Percentiles rank a stretch among this genome's conserved stretches.
Evolutionary conservation across 2,329 filamentous ascomycete species (phyloP).

Genomic region (Curvularia eragrostidis): DNA sequence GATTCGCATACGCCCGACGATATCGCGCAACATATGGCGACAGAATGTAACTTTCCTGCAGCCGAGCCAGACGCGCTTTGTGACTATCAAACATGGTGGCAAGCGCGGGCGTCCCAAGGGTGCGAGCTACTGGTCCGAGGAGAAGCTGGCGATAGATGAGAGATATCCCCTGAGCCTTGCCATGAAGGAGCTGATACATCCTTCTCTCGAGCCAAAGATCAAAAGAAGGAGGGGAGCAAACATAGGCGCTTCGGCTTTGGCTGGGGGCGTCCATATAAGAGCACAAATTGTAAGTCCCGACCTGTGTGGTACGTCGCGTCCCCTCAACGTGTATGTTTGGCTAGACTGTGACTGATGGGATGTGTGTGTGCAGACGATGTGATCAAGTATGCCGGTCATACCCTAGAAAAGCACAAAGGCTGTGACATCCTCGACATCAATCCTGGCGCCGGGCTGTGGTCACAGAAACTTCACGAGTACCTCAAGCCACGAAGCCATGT

Average conservation of each 20-base stretch:
- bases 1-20: constrained; percentile 26
- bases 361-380: constrained; percentile 64
- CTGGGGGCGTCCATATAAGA: constrained; percentile 23
- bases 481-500: constrained; percentile 83
- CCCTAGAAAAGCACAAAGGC: constrained; percentile 72
- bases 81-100: constrained; percentile 5
- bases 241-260: not conserved
- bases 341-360: constrained; percentile 17
- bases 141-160: constrained; percentile 22
- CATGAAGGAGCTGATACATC: constrained; percentile 20
- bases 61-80: constrained; percentile 13
- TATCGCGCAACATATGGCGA: constrained; percentile 16
- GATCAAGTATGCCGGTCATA: constrained; percentile 71
- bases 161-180: constrained; percentile 25
- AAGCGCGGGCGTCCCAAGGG: constrained; percentile 6
- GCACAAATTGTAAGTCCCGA: constrained; percentile 52
- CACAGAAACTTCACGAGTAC: constrained; percentile 73
- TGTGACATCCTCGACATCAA: constrained; percentile 89
- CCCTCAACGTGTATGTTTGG: constrained; percentile 12
- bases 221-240: constrained; percentile 7
- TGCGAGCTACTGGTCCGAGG: constrained; percentile 17
- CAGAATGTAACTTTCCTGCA: not conserved
- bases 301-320: constrained; percentile 53
- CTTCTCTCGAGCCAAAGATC: constrained; percentile 8
- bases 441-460: constrained; percentile 81